Evolutionary conservation across 805 yeast species (phyloP).

Genomic region (Osmozyma mogii): DNA sequence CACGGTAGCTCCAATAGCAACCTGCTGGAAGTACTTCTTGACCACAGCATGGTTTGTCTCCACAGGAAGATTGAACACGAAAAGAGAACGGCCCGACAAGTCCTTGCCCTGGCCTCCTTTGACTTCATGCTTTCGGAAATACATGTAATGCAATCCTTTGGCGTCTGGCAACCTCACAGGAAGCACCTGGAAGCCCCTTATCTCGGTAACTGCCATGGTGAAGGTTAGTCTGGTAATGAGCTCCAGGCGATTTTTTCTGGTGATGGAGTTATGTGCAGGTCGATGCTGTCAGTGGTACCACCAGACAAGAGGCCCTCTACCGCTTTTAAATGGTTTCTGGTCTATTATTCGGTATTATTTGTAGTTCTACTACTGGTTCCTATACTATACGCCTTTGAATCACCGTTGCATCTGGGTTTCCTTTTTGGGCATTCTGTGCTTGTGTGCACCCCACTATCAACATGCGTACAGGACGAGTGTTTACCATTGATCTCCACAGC

Average conservation of each 20-base stretch:
- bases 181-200: slow-evolving; percentile 51
- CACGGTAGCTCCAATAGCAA: slow-evolving; percentile 59
- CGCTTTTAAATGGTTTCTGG: too few relatives aligned
- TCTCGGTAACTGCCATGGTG: slow-evolving; percentile 24
- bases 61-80: slow-evolving; percentile 70
- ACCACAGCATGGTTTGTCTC: slow-evolving; percentile 45
- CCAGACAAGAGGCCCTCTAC: too few relatives aligned
- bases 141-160: slow-evolving; percentile 47
- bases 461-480: too few relatives aligned
- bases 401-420: too few relatives aligned
- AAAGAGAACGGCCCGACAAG: slow-evolving; percentile 43
- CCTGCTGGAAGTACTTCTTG: slow-evolving; percentile 47
- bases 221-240: not conserved
- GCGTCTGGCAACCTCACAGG: slow-evolving; percentile 38
- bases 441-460: too few relatives aligned
- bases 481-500: too few relatives aligned
- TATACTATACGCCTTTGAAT: too few relatives aligned
- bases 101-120: slow-evolving; percentile 21
- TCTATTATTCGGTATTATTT: too few relatives aligned
- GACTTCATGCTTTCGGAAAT: slow-evolving; percentile 54
- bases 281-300: too few relatives aligned
- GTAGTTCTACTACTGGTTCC: too few relatives aligned
- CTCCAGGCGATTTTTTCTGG: too few relatives aligned
- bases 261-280: not conserved
- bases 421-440: too few relatives aligned